Percentiles rank a stretch among this genome's conserved stretches.
These are phyloP conservation scores for Pestalotiopsis sp. DNA, from an alignment of 2,329 filamentous ascomycete genomes.

Conservation along the genomic window DNA sequence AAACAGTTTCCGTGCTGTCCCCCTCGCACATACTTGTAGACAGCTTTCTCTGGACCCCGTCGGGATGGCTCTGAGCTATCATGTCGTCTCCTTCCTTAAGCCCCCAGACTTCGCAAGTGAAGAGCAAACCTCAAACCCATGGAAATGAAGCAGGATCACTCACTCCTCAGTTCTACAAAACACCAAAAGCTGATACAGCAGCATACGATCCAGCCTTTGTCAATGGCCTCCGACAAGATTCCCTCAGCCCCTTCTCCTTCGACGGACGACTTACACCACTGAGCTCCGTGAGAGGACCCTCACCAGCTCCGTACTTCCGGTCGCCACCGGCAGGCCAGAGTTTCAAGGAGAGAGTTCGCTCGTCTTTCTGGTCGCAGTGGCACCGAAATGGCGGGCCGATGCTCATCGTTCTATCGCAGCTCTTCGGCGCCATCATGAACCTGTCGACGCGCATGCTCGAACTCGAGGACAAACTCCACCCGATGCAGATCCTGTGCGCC, in stretches of 20 bases:
- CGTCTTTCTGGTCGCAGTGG: slow-evolving; percentile 30
- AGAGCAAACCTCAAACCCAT: not conserved
- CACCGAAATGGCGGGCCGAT: slow-evolving; percentile 70
- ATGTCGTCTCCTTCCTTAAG: not conserved
- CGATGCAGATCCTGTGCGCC: slow-evolving; percentile 81
- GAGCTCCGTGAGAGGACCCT: slow-evolving; percentile 12
- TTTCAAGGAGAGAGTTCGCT: slow-evolving; percentile 5
- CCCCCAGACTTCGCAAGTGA: not conserved
- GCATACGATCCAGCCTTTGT: slow-evolving; percentile 27
- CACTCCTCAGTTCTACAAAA: not conserved
- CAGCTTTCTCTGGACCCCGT: not conserved
- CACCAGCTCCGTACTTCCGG: slow-evolving; percentile 16
- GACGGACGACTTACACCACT: slow-evolving; percentile 23
- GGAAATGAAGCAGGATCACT: not conserved
- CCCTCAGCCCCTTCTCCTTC: slow-evolving; percentile 46
- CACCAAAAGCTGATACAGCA: not conserved
- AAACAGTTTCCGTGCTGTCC: not conserved
- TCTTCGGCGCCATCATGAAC: slow-evolving; percentile 87
- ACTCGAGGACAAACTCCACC: slow-evolving; percentile 63
- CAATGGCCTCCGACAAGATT: slow-evolving; percentile 38
- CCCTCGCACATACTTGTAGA: not conserved
- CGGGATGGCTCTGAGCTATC: not conserved
- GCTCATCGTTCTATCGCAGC: slow-evolving; percentile 73
- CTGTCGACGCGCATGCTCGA: slow-evolving; percentile 78
- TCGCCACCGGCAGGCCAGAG: not conserved